Conservation (phyloP, 768 basidiomycete genomes). For the Serpula lacrymans region DNA sequence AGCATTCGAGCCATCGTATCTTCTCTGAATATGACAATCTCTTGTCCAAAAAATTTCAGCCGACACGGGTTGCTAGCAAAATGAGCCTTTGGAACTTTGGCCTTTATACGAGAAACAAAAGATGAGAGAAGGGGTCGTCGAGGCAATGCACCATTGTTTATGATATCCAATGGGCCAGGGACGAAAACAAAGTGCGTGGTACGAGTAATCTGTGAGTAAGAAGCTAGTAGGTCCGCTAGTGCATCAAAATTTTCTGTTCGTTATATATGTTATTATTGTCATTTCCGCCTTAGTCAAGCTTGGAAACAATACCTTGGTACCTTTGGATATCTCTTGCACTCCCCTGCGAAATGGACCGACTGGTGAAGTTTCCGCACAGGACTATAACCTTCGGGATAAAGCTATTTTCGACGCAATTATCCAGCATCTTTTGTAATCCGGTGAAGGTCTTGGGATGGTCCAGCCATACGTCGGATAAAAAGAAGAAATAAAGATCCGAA, state of each 20-base stretch:
- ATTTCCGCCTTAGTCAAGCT: not conserved
- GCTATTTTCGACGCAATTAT: constrained; percentile 81
- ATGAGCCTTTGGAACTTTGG: constrained; percentile 73
- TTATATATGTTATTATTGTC: constrained; percentile 4
- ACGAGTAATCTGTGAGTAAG: constrained; percentile 74
- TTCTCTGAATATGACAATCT: constrained; percentile 91
- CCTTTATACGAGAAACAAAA: constrained; percentile 65
- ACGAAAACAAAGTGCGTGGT: constrained; percentile 90
- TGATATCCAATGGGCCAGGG: constrained; percentile 90
- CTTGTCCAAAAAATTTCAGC: constrained; percentile 92
- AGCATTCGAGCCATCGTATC: constrained; percentile 94
- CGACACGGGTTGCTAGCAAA: constrained; percentile 92
- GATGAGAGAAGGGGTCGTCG: constrained; percentile 76
- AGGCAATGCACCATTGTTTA: constrained; percentile 77
- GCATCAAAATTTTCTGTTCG: constrained; percentile 80
- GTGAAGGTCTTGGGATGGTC: constrained; percentile 81
- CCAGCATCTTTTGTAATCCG: constrained; percentile 82
- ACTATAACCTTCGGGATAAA: constrained; percentile 89
- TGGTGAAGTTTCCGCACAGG: constrained; percentile 94
- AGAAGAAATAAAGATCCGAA: constrained; percentile 80
- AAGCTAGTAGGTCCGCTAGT: constrained; percentile 78
- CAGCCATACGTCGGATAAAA: constrained; percentile 94
- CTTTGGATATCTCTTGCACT: constrained; percentile 72
- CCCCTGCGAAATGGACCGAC: constrained; percentile 74
- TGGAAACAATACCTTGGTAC: constrained; percentile 67